phyloP scores from a whole-genome alignment of 2,329 filamentous ascomycete species.

The Graphilbum sp. region DNA sequence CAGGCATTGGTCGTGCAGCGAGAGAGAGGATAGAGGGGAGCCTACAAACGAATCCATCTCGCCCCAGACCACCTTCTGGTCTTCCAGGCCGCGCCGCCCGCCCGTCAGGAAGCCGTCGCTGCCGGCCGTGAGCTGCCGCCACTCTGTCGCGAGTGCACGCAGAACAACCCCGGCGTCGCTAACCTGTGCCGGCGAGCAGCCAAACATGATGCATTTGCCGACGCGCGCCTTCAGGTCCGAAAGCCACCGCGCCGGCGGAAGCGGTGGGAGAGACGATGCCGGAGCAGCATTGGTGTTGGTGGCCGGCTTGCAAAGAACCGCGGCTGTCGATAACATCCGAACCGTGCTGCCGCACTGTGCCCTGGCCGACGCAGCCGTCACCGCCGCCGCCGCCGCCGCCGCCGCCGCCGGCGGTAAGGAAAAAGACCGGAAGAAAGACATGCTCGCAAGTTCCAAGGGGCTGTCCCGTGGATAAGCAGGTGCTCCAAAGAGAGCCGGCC shows the following conservation, averaged over 20 bases:
- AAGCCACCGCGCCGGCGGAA: constrained; percentile 40
- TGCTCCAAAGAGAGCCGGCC: no score
- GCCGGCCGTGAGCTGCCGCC: constrained; percentile 56
- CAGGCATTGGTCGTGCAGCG: no score
- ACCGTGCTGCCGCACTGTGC: no score
- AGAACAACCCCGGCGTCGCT: constrained; percentile 42
- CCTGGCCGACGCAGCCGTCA: no score
- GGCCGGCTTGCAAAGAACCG: background rate
- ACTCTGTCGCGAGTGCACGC: constrained; percentile 42
- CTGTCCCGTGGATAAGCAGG: no score
- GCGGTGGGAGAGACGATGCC: constrained; percentile 8
- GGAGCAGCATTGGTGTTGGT: background rate
- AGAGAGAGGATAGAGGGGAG: no score
- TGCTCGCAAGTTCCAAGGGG: no score
- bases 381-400: no score
- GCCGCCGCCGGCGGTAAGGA: no score
- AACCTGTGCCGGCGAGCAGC: constrained; percentile 42
- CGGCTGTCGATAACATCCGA: no score
- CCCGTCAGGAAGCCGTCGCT: constrained; percentile 60
- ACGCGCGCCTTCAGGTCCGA: constrained; percentile 49
- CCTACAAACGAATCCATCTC: constrained; percentile 52
- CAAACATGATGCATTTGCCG: constrained; percentile 62
- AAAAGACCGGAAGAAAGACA: no score
- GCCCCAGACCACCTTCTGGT: constrained; percentile 62
- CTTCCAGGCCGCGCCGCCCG: constrained; percentile 42